phyloP scores from a whole-genome alignment of 345 rosid genomes.

The Carallia pectinifolia region DNA sequence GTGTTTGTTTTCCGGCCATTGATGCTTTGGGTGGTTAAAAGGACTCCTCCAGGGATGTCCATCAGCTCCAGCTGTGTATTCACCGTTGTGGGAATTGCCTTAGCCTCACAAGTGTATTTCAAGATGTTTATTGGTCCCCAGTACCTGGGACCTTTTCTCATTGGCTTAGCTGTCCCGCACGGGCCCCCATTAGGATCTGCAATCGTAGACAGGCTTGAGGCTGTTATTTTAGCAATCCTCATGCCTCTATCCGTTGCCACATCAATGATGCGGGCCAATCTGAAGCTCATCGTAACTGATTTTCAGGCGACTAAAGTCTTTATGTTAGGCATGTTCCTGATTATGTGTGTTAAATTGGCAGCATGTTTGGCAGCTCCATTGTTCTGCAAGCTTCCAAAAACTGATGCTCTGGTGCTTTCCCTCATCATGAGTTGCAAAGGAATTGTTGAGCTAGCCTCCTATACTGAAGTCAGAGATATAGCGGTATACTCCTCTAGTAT shows the following conservation, averaged over 20 bases:
- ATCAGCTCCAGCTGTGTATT: constrained; percentile 18
- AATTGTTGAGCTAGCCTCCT: constrained; percentile 23
- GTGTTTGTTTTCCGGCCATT: constrained; percentile 23
- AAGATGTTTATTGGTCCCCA: constrained; percentile 4
- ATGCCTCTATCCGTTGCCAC: constrained; percentile 27
- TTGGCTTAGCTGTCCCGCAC: constrained; percentile 43
- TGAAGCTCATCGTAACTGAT: not conserved
- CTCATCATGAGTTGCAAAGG: constrained; percentile 40
- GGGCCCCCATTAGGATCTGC: constrained; percentile 49
- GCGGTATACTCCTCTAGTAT: not conserved
- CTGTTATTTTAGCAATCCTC: constrained; percentile 28
- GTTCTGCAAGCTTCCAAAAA: constrained; percentile 7
- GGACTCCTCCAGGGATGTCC: constrained; percentile 33
- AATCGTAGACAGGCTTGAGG: constrained; percentile 30
- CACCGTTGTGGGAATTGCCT: constrained; percentile 12
- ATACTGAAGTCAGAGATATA: not conserved
- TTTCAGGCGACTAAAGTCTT: not conserved
- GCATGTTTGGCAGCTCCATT: constrained; percentile 25
- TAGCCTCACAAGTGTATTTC: constrained; percentile 9
- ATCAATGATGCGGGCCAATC: constrained; percentile 28
- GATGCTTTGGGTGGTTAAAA: constrained; percentile 35
- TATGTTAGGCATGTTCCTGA: not conserved
- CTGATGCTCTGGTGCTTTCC: constrained; percentile 35
- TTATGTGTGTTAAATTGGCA: constrained; percentile 7
- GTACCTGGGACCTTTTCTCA: constrained; percentile 25